A percentile compares a stretch with the other conserved stretches of the same genome.
Conservation (phyloP, 1,284 basidiomycete species). For the Ustilago crameri region DNA sequence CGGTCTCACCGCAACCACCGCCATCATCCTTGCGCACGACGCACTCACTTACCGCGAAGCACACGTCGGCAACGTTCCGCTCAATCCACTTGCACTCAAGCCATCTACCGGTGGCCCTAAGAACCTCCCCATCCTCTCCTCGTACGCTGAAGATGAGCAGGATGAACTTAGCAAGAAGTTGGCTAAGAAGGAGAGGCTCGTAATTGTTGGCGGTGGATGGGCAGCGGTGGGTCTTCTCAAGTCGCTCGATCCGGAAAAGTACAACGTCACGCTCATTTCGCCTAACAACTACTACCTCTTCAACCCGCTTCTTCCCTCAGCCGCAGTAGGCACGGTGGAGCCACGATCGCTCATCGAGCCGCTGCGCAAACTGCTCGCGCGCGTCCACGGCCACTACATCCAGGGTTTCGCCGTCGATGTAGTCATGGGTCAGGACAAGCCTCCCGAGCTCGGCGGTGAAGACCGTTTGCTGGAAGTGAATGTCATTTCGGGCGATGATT, state of each 20-base stretch:
- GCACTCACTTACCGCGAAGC: constrained; percentile 58
- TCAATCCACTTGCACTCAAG: constrained; percentile 51
- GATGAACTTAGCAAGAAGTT: constrained; percentile 30
- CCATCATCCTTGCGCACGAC: constrained; percentile 57
- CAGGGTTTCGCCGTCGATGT: constrained; percentile 63
- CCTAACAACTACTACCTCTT: constrained; percentile 68
- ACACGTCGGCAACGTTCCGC: constrained; percentile 55
- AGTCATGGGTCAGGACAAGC: constrained; percentile 54
- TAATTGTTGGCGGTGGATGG: constrained; percentile 68
- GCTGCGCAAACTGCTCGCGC: constrained; percentile 59
- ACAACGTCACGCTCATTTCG: constrained; percentile 65
- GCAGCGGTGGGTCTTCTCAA: constrained; percentile 63
- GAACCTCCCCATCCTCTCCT: constrained; percentile 60
- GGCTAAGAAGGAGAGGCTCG: constrained; percentile 60
- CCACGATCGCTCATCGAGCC: constrained; percentile 65
- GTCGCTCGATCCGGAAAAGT: constrained; percentile 59
- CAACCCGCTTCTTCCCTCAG: constrained; percentile 66
- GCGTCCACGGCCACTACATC: constrained; percentile 64
- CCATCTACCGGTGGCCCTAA: constrained; percentile 62
- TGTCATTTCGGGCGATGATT: constrained; percentile 58
- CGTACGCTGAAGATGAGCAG: constrained; percentile 51
- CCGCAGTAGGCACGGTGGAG: constrained; percentile 66
- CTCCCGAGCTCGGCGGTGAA: constrained; percentile 29
- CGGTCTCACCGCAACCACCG: constrained; percentile 48
- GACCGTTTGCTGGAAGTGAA: constrained; percentile 63